Evolutionary conservation across 805 yeast species (phyloP).

Genomic region (Priceomyces melissophilus): DNA sequence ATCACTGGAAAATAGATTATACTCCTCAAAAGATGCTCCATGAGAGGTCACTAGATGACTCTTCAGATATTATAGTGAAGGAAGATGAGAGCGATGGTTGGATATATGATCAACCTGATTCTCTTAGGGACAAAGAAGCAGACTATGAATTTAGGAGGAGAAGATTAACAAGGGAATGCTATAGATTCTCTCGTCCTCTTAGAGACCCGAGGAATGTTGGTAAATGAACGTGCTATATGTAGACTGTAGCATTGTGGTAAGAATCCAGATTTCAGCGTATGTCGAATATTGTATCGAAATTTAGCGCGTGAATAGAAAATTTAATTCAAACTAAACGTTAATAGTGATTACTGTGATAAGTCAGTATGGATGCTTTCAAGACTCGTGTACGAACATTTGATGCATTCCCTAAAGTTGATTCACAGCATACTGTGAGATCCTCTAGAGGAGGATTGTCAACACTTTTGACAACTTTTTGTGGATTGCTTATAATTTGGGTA

Average conservation of each 20-base stretch:
- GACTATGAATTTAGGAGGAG: slow-evolving; percentile 55
- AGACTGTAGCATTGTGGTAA: not conserved
- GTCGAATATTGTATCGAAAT: too few relatives aligned
- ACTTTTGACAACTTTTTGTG: slow-evolving; percentile 54
- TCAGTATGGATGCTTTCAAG: slow-evolving; percentile 33
- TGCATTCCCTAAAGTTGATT: slow-evolving; percentile 45
- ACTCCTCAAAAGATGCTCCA: slow-evolving; percentile 51
- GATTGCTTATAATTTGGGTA: slow-evolving; percentile 72
- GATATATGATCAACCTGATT: slow-evolving; percentile 41
- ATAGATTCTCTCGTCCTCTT: slow-evolving; percentile 36
- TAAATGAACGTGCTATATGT: not conserved
- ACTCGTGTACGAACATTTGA: slow-evolving; percentile 42
- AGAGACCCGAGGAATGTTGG: slow-evolving; percentile 4
- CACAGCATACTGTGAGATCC: slow-evolving; percentile 65
- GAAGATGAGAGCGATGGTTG: slow-evolving; percentile 42
- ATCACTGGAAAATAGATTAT: slow-evolving; percentile 64
- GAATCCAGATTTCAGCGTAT: too few relatives aligned
- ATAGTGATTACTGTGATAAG: not conserved
- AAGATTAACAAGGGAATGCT: slow-evolving; percentile 51
- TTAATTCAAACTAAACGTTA: not conserved
- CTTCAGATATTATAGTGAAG: slow-evolving; percentile 13
- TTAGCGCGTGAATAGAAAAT: too few relatives aligned
- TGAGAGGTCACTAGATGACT: slow-evolving; percentile 36
- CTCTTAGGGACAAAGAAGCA: slow-evolving; percentile 25
- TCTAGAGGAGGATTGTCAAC: slow-evolving; percentile 76